Percentiles rank a stretch among this genome's conserved stretches.
These are phyloP conservation scores for Blastobotrys malaysiensis DNA, from an alignment of 1,139 yeast species.

Conservation along the genomic window DNA sequence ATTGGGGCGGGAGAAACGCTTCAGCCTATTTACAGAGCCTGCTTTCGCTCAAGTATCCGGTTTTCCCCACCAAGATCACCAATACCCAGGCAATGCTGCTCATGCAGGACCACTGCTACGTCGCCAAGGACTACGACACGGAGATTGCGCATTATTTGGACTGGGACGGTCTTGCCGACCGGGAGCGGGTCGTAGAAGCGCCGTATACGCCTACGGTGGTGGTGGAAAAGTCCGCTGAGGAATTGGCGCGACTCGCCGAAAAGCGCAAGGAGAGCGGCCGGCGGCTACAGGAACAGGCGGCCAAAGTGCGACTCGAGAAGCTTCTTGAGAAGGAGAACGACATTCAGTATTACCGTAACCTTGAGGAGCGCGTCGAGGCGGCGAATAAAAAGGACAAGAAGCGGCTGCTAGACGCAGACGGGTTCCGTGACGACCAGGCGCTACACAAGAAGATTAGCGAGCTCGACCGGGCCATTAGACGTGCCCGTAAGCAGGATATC, in stretches of 20 bases:
- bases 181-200: constrained; percentile 76
- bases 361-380: constrained; percentile 49
- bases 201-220: constrained; percentile 63
- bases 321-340: constrained; percentile 77
- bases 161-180: constrained; percentile 55
- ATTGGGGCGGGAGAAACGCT: constrained; percentile 86
- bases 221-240: constrained; percentile 78
- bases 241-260: constrained; percentile 68
- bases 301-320: constrained; percentile 73
- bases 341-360: constrained; percentile 57
- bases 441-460: constrained; percentile 62
- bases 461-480: constrained; percentile 63
- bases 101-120: constrained; percentile 72
- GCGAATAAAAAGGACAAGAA: constrained; percentile 43
- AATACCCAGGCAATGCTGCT: constrained; percentile 59
- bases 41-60: constrained; percentile 80
- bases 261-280: constrained; percentile 82
- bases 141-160: constrained; percentile 58
- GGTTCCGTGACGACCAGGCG: constrained; percentile 70
- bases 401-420: constrained; percentile 58
- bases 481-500: constrained; percentile 59
- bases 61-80: constrained; percentile 72
- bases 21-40: constrained; percentile 58
- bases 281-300: constrained; percentile 89
- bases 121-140: constrained; percentile 59